Evolutionary conservation across 805 yeast genomes (phyloP), one percentile per base, ranked within the genome.

Genomic region (Barnettozyma pratensis): DNA sequence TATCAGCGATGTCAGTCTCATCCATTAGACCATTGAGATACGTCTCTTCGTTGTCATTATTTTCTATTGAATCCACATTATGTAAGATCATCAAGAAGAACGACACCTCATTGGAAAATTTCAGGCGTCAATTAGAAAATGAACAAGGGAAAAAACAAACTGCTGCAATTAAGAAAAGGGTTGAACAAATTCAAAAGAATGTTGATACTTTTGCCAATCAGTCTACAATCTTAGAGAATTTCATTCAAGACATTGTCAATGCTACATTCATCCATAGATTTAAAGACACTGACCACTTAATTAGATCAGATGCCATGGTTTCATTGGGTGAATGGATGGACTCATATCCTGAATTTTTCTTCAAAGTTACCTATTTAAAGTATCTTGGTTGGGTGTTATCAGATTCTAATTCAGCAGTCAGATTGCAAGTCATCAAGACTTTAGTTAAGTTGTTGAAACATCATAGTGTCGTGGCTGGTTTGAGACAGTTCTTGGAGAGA

Each of bases 341-440:
- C n/a, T 60, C 68, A 6, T 77, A 76, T 52, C 95, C 96, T 0
- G 90, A 85, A 49, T 68, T 73, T 46, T 89, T 86, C 58, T 76
- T 85, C 54, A 85, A 80, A 51, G 81, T 84, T 10, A 70, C 82
- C 1, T 87, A 81, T 58, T 71, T 89, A 53, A 76, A 90, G 53
- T 87, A 86, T 63, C 75, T 86, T 59, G 96, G 96, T 5, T 86
- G 95, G 95, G 70, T 87, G 34, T 68, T 91, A 39, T 81, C 91
- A n/a, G 97, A 90, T 60, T 70, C 79, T 3, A 74, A 77, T 12
- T 64, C 76, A 9, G 53, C 61, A 4, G 95, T 87, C 1, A 74
- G 96, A 55, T 61, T 72, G 7, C 89, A 86, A 55, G 90, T 81
- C 2, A 60, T 85, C 28, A 78, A 73, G 54, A 73, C 76, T 4